A percentile compares a stretch with the other conserved stretches of the same genome.
Conservation (phyloP, 805 yeast species). For the Hanseniaspora singularis region DNA sequence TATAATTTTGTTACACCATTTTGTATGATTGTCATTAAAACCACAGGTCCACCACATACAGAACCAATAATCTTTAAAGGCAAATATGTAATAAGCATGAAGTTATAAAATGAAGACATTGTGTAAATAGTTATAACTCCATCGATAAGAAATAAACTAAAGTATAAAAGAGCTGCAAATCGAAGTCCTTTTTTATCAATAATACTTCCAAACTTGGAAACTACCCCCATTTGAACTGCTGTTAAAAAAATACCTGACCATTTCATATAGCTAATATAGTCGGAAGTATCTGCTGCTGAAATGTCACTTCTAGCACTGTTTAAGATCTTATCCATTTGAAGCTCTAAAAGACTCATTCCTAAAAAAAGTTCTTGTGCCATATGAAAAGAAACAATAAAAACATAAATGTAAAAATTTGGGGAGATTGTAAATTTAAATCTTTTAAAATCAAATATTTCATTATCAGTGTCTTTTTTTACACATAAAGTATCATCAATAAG, state of each 20-base stretch:
- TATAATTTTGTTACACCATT: slow-evolving; percentile 4
- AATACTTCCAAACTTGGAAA: slow-evolving; percentile 4
- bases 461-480: background rate
- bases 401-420: slow-evolving; percentile 4
- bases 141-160: background rate
- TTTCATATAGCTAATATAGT: slow-evolving; percentile 6
- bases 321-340: slow-evolving; percentile 3
- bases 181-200: slow-evolving; percentile 2
- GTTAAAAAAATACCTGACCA: slow-evolving; percentile 11
- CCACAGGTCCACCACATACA: slow-evolving; percentile 6
- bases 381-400: background rate
- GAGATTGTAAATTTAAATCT: background rate
- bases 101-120: slow-evolving; percentile 5
- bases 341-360: slow-evolving; percentile 2
- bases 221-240: background rate
- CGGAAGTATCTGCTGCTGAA: background rate
- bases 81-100: background rate
- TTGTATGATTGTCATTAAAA: slow-evolving; percentile 2
- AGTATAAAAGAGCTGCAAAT: background rate
- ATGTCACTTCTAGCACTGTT: background rate
- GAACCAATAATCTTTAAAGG: background rate
- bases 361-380: background rate
- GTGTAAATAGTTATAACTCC: background rate
- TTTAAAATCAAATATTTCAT: slow-evolving; percentile 3
- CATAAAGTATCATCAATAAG: too few relatives aligned